phyloP scores from a whole-genome alignment of 257 asterid species.

The Solanum lycopersicoides region DNA sequence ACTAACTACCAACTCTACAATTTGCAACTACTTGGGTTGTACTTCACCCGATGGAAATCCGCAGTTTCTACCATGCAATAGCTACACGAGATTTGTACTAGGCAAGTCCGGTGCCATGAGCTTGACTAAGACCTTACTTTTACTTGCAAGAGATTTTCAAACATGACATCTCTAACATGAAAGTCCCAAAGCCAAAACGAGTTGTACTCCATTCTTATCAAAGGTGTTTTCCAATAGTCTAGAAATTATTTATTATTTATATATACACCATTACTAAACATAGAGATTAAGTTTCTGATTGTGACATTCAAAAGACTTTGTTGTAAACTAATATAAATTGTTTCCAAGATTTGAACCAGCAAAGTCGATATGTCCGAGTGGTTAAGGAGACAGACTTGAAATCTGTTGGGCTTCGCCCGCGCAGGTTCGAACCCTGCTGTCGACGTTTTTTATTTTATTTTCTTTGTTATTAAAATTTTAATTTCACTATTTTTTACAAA shows the following conservation, averaged over 20 bases:
- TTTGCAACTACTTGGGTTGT: neutral
- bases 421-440: constrained; percentile 80
- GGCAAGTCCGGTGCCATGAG: too few relatives aligned
- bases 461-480: too few relatives aligned
- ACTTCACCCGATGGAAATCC: neutral
- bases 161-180: too few relatives aligned
- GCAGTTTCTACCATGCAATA: too few relatives aligned
- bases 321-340: too few relatives aligned
- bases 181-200: too few relatives aligned
- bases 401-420: constrained; percentile 85
- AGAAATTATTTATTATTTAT: too few relatives aligned
- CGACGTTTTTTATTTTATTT: constrained; percentile 11
- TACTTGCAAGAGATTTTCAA: neutral
- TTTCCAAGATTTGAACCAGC: neutral
- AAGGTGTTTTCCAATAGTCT: neutral
- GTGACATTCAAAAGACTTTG: neutral
- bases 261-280: neutral
- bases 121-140: too few relatives aligned
- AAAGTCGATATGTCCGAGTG: constrained; percentile 80
- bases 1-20: neutral
- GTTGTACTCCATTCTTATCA: neutral
- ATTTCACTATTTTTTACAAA: too few relatives aligned
- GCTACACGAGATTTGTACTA: too few relatives aligned
- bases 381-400: constrained; percentile 96
- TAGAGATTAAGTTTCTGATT: neutral